phyloP scores from a whole-genome alignment of 768 basidiomycete species.

The Lepiota brunneoincarnata region DNA sequence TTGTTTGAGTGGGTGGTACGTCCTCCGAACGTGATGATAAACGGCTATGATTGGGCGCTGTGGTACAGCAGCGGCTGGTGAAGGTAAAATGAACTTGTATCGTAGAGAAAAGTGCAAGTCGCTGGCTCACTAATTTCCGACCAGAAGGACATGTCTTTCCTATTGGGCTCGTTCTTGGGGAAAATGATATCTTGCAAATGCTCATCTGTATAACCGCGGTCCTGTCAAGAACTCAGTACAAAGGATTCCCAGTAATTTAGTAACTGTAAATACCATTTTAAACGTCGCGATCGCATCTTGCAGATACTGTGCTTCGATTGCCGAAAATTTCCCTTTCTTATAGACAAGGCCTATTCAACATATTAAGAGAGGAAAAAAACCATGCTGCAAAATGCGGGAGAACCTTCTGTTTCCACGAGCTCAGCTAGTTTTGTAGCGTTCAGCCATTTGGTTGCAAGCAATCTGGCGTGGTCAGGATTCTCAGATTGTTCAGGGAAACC shows the following conservation, averaged over 20 bases:
- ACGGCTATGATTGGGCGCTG: constrained; percentile 80
- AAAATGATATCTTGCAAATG: constrained; percentile 67
- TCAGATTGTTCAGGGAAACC: constrained; percentile 31
- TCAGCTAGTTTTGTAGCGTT: constrained; percentile 65
- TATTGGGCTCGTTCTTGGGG: constrained; percentile 54
- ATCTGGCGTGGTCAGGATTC: constrained; percentile 57
- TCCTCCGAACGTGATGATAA: constrained; percentile 76
- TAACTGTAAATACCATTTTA: constrained; percentile 42
- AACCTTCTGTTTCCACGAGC: constrained; percentile 68
- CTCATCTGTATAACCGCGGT: constrained; percentile 48
- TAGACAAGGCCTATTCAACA: constrained; percentile 65
- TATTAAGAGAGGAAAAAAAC: not conserved
- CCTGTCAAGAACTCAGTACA: constrained; percentile 29
- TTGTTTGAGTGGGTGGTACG: constrained; percentile 63
- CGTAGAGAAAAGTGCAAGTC: not conserved
- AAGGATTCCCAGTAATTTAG: not conserved
- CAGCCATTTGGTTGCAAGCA: constrained; percentile 81
- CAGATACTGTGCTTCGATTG: constrained; percentile 69
- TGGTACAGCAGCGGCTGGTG: constrained; percentile 63
- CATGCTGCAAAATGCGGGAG: not conserved
- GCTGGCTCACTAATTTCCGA: constrained; percentile 65
- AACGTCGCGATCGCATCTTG: constrained; percentile 63
- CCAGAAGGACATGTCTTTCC: constrained; percentile 70
- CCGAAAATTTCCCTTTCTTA: constrained; percentile 86
- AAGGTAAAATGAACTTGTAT: constrained; percentile 8